phyloP scores from a whole-genome alignment of 1,139 yeast genomes.

The Suhomyces wounanorum region DNA sequence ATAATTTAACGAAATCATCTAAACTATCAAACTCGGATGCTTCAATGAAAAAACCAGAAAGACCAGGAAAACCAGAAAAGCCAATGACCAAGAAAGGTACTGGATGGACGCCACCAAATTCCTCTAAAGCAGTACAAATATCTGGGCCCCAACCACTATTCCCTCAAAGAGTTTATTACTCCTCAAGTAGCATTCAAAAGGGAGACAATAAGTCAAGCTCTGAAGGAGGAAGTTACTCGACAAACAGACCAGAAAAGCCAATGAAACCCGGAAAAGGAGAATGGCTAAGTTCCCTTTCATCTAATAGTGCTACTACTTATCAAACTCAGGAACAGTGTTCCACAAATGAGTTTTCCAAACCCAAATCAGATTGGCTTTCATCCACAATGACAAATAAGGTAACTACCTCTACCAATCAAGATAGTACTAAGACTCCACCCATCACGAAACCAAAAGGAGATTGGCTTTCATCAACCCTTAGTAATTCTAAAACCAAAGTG shows the following conservation, averaged over 20 bases:
- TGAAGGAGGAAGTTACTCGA: not conserved
- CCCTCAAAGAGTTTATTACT: slow-evolving; percentile 18
- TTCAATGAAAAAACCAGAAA: not conserved
- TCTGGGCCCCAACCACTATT: slow-evolving; percentile 17
- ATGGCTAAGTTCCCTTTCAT: slow-evolving; percentile 12
- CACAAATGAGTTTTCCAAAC: not conserved
- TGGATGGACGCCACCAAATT: slow-evolving; percentile 16
- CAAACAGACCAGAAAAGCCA: slow-evolving; percentile 11
- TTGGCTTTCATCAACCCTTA: slow-evolving; percentile 19
- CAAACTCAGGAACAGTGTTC: slow-evolving; percentile 4
- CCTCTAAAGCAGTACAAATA: slow-evolving; percentile 9
- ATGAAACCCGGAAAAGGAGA: slow-evolving; percentile 14
- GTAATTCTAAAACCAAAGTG: slow-evolving; percentile 16
- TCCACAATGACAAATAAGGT: slow-evolving; percentile 18
- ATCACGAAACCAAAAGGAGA: slow-evolving; percentile 16
- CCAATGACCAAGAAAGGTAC: not conserved
- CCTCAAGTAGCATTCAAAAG: slow-evolving; percentile 15
- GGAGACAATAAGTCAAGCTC: slow-evolving; percentile 3
- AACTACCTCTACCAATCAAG: slow-evolving; percentile 14
- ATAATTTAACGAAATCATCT: not conserved
- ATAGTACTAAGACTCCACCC: slow-evolving; percentile 7
- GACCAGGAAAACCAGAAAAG: not conserved
- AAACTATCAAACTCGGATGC: no score
- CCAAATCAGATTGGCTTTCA: slow-evolving; percentile 23
- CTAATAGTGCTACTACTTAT: slow-evolving; percentile 9